Evolutionary conservation across 2,329 filamentous ascomycete species (phyloP).

Genomic region (Pestalotiopsis fici): DNA sequence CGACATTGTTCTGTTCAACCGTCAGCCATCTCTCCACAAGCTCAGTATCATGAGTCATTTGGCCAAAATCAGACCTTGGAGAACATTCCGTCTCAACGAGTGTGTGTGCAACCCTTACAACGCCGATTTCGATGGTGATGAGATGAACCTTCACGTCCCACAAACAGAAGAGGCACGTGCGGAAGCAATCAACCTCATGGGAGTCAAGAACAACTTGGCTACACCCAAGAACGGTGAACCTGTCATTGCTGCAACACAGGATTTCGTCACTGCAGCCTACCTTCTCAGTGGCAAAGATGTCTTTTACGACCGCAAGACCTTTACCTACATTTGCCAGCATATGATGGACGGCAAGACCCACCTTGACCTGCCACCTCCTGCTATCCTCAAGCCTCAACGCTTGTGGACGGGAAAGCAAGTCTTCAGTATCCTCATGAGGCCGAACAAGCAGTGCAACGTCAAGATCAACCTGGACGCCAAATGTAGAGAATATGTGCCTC

Average conservation of each 20-base stretch:
- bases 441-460: constrained; percentile 81
- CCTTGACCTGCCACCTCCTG: constrained; percentile 83
- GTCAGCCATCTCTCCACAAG: constrained; percentile 96
- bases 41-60: constrained; percentile 97
- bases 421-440: constrained; percentile 88
- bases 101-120: constrained; percentile 99
- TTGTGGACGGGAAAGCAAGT: constrained; percentile 98
- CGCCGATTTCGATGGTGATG: constrained; percentile 97
- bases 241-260: constrained; percentile 97
- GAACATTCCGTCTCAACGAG: constrained; percentile 95
- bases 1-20: constrained; percentile 96
- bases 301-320: constrained; percentile 87
- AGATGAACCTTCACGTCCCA: constrained; percentile 98
- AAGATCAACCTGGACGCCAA: constrained; percentile 91
- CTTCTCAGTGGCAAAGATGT: constrained; percentile 88
- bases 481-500: constrained; percentile 69
- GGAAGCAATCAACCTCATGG: constrained; percentile 96
- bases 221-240: constrained; percentile 98
- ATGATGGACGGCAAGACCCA: constrained; percentile 84
- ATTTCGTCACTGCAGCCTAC: constrained; percentile 97
- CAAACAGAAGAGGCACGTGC: constrained; percentile 96
- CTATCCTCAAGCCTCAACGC: constrained; percentile 80
- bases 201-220: constrained; percentile 92
- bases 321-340: constrained; percentile 87
- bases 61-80: constrained; percentile 90